Evolutionary conservation across 1,284 basidiomycete species (phyloP), one percentile per base, ranked within the genome.

Genomic region (Takashimella koratensis): DNA sequence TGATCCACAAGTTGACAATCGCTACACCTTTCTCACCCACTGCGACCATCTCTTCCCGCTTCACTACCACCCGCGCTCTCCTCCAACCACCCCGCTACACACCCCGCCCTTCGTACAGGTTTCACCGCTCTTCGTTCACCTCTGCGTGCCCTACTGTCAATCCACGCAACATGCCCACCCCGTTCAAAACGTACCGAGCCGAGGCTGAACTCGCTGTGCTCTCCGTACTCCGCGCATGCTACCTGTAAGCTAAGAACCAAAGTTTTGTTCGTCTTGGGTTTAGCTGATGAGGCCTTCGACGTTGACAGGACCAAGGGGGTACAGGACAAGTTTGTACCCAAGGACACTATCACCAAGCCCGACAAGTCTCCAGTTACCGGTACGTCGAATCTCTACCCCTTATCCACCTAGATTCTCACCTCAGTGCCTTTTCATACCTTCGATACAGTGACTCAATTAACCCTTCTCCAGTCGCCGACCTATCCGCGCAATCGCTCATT

Each of bases 341-440:
- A 85, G 64, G 94, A 97, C 73, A 91, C 88, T 0, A 79, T 96
- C 45, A 87, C 86, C 44, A 98, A 98, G 74, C 85, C 83, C 50
- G 96, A 98, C 80, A 93, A 94, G 76, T 92, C 89, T 30, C 95
- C 95, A 3, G 95, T 98, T 3, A 98, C 95, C 12, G 90, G 91
- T 90, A 60, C 51, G 78, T 75, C 23, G 20, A 2, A 36, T 8
- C 30, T 16, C 8, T 36, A n/a, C n/a, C n/a, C n/a, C n/a, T n/a
- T n/a, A n/a, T n/a, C n/a, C n/a, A n/a, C n/a, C 43, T 36, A 39
- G 2, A 24, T 40, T 45, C 40, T n/a, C 30, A 20, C 21, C 24
- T 41, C 20, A 13, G n/a, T n/a, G n/a, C n/a, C n/a, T n/a, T n/a
- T n/a, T n/a, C n/a, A n/a, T n/a, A n/a, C n/a, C n/a, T n/a, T n/a